Base-by-base conservation (phyloP, 1,284 basidiomycete genomes). In the Sphaerobolus stellatus region DNA sequence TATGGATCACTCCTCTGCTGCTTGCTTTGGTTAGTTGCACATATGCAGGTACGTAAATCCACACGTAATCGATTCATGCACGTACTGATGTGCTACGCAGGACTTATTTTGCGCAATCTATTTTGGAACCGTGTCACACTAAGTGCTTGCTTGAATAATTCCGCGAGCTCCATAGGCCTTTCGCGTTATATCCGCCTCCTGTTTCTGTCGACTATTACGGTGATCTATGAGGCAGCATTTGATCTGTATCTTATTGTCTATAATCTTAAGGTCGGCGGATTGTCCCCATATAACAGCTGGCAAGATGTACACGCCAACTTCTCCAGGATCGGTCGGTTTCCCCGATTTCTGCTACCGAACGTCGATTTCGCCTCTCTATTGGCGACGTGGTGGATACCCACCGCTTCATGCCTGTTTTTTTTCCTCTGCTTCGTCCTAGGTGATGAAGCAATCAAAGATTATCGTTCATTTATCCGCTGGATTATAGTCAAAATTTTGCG, bases 101-200 rank as follows among this genome's bases (percentile, higher is more conserved):
- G 28, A 5, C 14, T 56, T 22, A n/a, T 50, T 7, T 27, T 56
- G n/a, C 33, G 50, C 8, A 43, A 46, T 5, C 48, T 56, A 24
- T 16, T 52, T n/a, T 30, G 48, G 3, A 50, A 34, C 27, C 18
- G 56, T 4, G 47, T 46, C 20, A 34, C 46, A n/a, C 53, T 56
- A 27, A 31, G 43, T 5, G 4, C 43, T 11, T 44, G 47, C 29
- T 29, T 53, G 6, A n/a, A 33, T 20, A 47, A 47, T 20, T 34
- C 3, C 22, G 13, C 46, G 5, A 60, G 61, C 14, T 64, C 66
- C 16, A 64, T 75, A 18, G 65, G 62, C 18, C 60, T 61, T 4
- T 58, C 62, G 22, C 68, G 66, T 11, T 76, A 71, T 54, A 33
- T 75, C 14, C 72, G 74, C 2, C 62, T 74, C 8, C 65, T 74